Evolutionary conservation across 345 rosid genomes (phyloP).

Genomic region (Lepidium didymum): DNA sequence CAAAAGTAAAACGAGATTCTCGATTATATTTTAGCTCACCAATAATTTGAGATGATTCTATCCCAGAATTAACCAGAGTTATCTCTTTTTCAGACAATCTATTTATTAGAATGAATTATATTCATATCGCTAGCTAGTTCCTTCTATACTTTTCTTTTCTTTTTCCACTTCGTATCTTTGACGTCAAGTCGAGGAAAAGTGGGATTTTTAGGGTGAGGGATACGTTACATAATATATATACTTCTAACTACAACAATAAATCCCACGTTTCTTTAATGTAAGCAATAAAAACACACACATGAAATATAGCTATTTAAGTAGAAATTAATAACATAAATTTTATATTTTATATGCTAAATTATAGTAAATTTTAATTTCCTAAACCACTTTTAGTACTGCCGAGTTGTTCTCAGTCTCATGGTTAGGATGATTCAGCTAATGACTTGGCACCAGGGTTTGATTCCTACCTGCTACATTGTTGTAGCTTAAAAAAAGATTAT

Average conservation of each 20-base stretch:
- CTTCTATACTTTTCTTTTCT: neutral
- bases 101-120: neutral
- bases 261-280: neutral
- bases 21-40: too few relatives aligned
- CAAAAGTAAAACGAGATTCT: neutral
- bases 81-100: too few relatives aligned
- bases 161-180: constrained; percentile 5
- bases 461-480: too few relatives aligned
- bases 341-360: too few relatives aligned
- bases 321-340: too few relatives aligned
- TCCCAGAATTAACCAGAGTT: neutral
- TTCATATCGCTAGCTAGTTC: too few relatives aligned
- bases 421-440: too few relatives aligned
- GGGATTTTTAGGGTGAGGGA: constrained; percentile 1
- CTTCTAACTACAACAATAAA: neutral
- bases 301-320: neutral
- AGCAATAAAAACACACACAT: neutral
- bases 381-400: neutral
- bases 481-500: too few relatives aligned
- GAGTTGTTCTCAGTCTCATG: too few relatives aligned
- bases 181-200: constrained; percentile 19
- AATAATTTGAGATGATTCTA: neutral
- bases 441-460: too few relatives aligned
- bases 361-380: too few relatives aligned
- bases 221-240: neutral